Conservation (phyloP, 1,139 yeast species). For the Sugiyamaella pinicola region DNA sequence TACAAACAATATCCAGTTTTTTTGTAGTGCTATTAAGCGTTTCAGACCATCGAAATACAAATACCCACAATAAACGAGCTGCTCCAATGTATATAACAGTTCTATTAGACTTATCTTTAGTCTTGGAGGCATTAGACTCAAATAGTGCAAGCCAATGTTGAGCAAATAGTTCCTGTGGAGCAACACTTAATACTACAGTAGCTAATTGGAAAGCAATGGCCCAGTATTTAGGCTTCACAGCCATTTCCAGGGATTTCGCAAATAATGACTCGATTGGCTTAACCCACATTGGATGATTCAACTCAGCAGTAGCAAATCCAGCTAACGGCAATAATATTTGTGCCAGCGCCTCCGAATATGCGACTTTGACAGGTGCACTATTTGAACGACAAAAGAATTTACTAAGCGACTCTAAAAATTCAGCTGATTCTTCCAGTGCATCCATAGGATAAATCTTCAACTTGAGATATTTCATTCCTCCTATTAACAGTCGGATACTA, state of each 20-base stretch:
- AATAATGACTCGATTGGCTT: conserved; percentile 70
- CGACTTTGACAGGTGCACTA: conserved; percentile 57
- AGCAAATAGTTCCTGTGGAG: conserved; percentile 76
- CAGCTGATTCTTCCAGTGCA: conserved; percentile 88
- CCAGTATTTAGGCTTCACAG: conserved; percentile 63
- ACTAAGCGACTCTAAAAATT: conserved; percentile 79
- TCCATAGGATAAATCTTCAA: conserved; percentile 83
- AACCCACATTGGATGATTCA: conserved; percentile 94
- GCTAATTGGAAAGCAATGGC: conserved; percentile 68
- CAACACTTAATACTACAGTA: conserved; percentile 75
- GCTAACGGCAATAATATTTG: conserved; percentile 80
- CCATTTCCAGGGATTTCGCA: conserved; percentile 51
- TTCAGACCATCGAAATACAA: conserved; percentile 81
- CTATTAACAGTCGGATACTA: conserved; percentile 70
- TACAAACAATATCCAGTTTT: conserved; percentile 59
- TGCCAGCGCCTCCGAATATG: conserved; percentile 83
- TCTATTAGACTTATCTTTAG: conserved; percentile 50
- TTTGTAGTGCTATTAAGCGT: conserved; percentile 84
- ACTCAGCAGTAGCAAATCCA: conserved; percentile 86
- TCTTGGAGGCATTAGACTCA: conserved; percentile 48
- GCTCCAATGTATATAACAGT: conserved; percentile 64
- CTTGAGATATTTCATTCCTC: conserved; percentile 86
- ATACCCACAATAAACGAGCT: conserved; percentile 85
- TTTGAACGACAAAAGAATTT: conserved; percentile 74
- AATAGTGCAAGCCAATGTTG: conserved; percentile 72